Evolutionary conservation across 2,329 filamentous ascomycete genomes (phyloP), one percentile per base, ranked within the genome.

Genomic region (Pestalotiopsis sp.): DNA sequence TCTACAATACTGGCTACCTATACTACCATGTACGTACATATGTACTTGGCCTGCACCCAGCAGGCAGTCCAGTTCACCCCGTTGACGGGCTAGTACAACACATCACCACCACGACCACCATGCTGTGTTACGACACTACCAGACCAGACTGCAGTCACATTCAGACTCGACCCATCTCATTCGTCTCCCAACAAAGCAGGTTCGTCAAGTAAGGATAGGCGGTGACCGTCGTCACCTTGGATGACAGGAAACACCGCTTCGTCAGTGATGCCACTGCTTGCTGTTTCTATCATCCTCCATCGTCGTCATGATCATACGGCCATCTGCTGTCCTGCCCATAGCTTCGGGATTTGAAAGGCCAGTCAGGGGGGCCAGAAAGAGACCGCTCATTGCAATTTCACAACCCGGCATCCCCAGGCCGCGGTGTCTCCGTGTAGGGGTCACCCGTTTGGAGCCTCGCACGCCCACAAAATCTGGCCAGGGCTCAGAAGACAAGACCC

Each of bases 311-410:
- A n/a, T 52, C 44, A n/a, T 52, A 52, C 20, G 44, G 44, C 44
- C 44, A n/a, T 52, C 20, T 52, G 44, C 17, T 52, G 44, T 52
- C 20, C 44, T n/a, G 44, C 3, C 17, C 44, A n/a, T 7, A 35
- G 30, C 20, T 52, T 52, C 44, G 44, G 44, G 44, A 52, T 52
- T 52, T 52, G 44, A 39, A 39, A 35, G 30, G n/a, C 14, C 58
- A 61, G 30, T 26, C 24, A 39, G 58, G 35, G n/a, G 35, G 14
- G 7, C 14, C 44, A 52, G 14, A 52, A 20, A 20, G 44, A 35
- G 26, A 58, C 56, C 22, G 56, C 58, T 48, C 35, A 59, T 20
- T 66, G 64, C 64, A 66, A 66, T 66, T 48, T 66, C 64, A 55
- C 39, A 30, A 66, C n/a, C 26, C 55, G 55, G 55, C 58, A 61